Conservation (phyloP, 257 asterid species). For the Scutellaria baicalensis region DNA sequence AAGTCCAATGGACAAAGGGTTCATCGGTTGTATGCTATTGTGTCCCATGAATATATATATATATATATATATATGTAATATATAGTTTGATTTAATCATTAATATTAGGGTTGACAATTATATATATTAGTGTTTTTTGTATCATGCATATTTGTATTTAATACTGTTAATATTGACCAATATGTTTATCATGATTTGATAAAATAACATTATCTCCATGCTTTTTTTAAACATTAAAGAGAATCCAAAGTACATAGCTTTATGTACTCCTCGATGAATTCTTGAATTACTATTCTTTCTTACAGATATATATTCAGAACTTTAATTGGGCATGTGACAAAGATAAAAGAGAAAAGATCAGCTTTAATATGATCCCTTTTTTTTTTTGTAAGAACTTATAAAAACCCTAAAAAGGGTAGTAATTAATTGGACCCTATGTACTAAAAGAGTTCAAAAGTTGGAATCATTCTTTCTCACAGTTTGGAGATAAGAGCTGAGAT, state of each 20-base stretch:
- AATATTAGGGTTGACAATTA: no score
- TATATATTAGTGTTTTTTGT: no score
- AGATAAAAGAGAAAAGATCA: slow-evolving; percentile 21
- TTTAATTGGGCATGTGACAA: slow-evolving; percentile 33
- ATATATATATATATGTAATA: no score
- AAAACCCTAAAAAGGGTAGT: slow-evolving; percentile 21
- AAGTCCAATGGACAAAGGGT: background rate
- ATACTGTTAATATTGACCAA: no score
- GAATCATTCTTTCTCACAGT: slow-evolving; percentile 32
- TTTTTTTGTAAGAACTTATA: slow-evolving; percentile 24
- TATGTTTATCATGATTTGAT: background rate
- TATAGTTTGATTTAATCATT: no score
- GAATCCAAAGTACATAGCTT: slow-evolving; percentile 35
- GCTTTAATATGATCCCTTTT: slow-evolving; percentile 17
- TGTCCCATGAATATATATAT: no score
- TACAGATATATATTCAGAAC: slow-evolving; percentile 13
- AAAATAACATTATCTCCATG: no score
- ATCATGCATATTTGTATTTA: no score
- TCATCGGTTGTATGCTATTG: no score
- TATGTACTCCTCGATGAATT: slow-evolving; percentile 7
- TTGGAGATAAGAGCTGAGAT: slow-evolving; percentile 26
- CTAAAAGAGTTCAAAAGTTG: slow-evolving; percentile 48
- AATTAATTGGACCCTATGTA: slow-evolving; percentile 6
- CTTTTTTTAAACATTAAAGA: background rate
- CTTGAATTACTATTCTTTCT: background rate